Base-by-base conservation (phyloP, 208 protist species). In the Trypanosoma theileri region DNA sequence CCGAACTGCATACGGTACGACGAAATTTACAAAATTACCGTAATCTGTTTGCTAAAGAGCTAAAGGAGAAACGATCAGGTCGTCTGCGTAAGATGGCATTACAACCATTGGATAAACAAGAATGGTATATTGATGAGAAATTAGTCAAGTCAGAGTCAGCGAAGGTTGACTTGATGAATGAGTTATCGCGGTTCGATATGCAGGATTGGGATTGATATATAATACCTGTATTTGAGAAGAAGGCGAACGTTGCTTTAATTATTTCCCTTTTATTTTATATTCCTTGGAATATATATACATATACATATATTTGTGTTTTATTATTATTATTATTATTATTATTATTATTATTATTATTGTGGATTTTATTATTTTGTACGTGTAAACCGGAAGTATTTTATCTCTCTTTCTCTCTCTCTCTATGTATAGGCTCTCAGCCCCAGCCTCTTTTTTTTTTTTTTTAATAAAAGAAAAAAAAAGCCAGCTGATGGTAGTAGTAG, bases 51-150 rank as follows among this genome's bases (percentile, higher is more conserved):
- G 71, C 77, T 0, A 57, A 69, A 16, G 89, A 95, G 67, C 75
- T 95, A 54, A 85, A 83, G 45, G 51, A 57, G 13, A 66, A 69
- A 16, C 89, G 89, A 3, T 59, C 69, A 22, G 66, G 71, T 12
- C 82, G 85, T 54, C 21, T 91, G 57, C 84, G 84, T 65, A 92
- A 92, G 73, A 73, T 89, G 51, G 86, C 89, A 8, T 45, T 92
- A 13, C 73, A 77, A 16, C 77, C 86, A 28, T 57, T 88, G 46
- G 74, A 88, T 60, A 80, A 75, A 57, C 84, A 93, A 73, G 86
- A 95, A 74, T 92, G 86, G 89, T 92, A 87, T 69, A 89, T 95
- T 72, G 86, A 95, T 54, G 82, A 88, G 65, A 91, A 91, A 65
- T 71, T 95, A 41, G 64, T 92, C 45, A 80, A 85, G 62, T 89